phyloP scores from a whole-genome alignment of 1,139 yeast species.

The Candida sanyaensis region DNA sequence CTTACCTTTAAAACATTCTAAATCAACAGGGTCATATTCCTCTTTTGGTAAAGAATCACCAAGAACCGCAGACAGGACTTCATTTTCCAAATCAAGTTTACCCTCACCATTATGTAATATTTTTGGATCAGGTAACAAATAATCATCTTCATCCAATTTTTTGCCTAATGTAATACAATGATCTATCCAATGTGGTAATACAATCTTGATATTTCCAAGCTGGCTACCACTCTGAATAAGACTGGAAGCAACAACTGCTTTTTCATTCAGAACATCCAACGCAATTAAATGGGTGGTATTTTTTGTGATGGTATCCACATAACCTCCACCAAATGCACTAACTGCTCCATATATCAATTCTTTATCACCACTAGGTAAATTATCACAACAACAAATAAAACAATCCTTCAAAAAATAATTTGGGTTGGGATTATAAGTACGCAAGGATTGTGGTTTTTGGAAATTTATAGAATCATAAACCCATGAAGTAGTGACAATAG shows the following conservation, averaged over 20 bases:
- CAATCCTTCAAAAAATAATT: constrained; percentile 61
- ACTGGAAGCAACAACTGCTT: constrained; percentile 43
- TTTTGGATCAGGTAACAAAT: constrained; percentile 41
- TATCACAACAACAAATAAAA: constrained; percentile 61
- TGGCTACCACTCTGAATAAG: constrained; percentile 23
- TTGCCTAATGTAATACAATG: constrained; percentile 61
- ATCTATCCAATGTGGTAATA: constrained; percentile 76
- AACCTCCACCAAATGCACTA: constrained; percentile 74
- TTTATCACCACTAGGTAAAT: constrained; percentile 58
- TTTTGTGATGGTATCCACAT: constrained; percentile 60
- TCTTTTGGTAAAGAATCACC: constrained; percentile 12
- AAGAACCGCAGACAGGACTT: constrained; percentile 15
- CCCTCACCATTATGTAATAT: constrained; percentile 9
- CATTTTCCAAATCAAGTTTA: constrained; percentile 5
- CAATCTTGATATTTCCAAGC: constrained; percentile 49
- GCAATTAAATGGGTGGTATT: constrained; percentile 81
- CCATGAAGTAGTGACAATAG: constrained; percentile 72
- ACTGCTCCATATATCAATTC: constrained; percentile 70
- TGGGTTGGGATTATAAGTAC: constrained; percentile 69
- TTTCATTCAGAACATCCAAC: constrained; percentile 51
- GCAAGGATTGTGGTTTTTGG: constrained; percentile 49
- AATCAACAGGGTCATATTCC: constrained; percentile 2
- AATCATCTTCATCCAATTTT: constrained; percentile 54
- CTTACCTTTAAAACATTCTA: constrained; percentile 24
- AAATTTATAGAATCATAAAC: constrained; percentile 49